Percentiles rank a stretch among this genome's conserved stretches.
Conservation (phyloP, 129 eudicot species). For the Solidago caesia region DNA sequence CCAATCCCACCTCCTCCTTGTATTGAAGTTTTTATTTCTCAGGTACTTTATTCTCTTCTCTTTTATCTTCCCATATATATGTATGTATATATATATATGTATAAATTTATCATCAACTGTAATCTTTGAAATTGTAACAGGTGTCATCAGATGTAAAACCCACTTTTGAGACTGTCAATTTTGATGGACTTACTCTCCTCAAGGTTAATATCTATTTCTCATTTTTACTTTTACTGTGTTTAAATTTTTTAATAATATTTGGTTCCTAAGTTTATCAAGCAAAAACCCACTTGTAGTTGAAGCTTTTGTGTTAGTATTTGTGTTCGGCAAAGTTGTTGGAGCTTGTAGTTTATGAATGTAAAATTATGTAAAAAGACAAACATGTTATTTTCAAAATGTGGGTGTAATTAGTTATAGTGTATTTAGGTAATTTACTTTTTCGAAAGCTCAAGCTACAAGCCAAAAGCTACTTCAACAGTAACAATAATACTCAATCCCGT, state of each 20-base stretch:
- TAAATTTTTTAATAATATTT: neutral
- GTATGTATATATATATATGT: neutral
- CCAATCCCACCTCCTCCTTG: constrained; percentile 95
- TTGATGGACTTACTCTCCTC: constrained; percentile 69
- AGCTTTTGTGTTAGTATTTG: too few relatives aligned
- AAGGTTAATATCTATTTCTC: constrained; percentile 46
- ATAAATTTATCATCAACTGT: neutral
- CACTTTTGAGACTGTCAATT: constrained; percentile 59
- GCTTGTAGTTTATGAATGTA: too few relatives aligned
- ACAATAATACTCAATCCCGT: too few relatives aligned
- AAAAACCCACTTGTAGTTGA: too few relatives aligned
- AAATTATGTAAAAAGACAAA: too few relatives aligned
- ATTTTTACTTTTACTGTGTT: constrained; percentile 2
- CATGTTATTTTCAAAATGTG: too few relatives aligned
- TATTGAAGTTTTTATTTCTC: constrained; percentile 63
- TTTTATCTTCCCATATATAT: neutral
- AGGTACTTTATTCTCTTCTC: constrained; percentile 33
- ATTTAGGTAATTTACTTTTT: too few relatives aligned
- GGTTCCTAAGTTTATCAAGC: too few relatives aligned
- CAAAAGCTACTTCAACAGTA: too few relatives aligned
- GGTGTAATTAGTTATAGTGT: too few relatives aligned
- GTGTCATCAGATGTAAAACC: constrained; percentile 51
- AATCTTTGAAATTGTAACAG: constrained; percentile 24
- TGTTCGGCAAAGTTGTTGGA: too few relatives aligned
- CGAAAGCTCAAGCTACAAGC: too few relatives aligned